Conservation (phyloP, 2,329 filamentous ascomycete genomes). For the Colletotrichum filicis region DNA sequence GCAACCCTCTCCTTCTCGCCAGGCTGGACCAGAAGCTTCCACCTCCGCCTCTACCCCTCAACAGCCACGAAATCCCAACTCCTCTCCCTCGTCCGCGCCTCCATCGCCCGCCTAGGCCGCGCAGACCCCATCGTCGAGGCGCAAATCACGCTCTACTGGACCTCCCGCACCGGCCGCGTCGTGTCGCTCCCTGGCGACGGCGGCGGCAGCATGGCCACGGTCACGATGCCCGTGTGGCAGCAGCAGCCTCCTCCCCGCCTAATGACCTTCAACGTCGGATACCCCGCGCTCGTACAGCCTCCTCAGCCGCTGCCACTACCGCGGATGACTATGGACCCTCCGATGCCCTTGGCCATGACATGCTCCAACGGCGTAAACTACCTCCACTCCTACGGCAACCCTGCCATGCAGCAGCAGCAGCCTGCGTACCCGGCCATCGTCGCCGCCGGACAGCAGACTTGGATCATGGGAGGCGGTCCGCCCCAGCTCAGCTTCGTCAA, state of each 20-base stretch:
- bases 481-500: neutral
- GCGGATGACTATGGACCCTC: neutral
- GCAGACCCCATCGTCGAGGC: slow-evolving; percentile 23
- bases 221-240: slow-evolving; percentile 11
- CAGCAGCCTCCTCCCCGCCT: neutral
- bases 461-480: neutral
- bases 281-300: neutral
- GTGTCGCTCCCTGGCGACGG: slow-evolving; percentile 9
- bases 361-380: slow-evolving; percentile 23
- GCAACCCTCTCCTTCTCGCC: neutral
- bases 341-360: slow-evolving; percentile 17
- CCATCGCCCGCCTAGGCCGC: slow-evolving; percentile 10
- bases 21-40: slow-evolving; percentile 10
- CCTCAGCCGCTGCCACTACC: neutral
- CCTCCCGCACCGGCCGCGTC: slow-evolving; percentile 7
- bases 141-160: slow-evolving; percentile 28
- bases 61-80: slow-evolving; percentile 16
- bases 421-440: neutral
- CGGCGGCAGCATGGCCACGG: neutral
- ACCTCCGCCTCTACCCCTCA: slow-evolving; percentile 4
- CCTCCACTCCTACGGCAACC: slow-evolving; percentile 12
- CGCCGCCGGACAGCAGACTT: neutral
- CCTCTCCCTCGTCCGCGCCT: slow-evolving; percentile 13
- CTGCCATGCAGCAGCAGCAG: neutral
- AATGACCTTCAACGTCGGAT: neutral